These are phyloP conservation scores for Oryza meyeriana DNA, from an alignment of 176 grass and related monocot genomes.

Conservation along the genomic window DNA sequence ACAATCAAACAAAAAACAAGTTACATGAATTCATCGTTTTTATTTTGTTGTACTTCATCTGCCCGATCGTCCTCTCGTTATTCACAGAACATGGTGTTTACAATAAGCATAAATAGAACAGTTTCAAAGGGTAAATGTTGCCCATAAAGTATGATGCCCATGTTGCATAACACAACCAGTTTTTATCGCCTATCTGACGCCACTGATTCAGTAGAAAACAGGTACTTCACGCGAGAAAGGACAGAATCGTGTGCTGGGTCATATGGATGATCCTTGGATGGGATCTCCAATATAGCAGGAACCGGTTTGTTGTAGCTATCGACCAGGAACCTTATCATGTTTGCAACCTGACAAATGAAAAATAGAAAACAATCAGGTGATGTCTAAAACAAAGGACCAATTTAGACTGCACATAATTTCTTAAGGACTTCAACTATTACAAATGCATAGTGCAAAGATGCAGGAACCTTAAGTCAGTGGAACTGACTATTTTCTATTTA, in stretches of 20 bases:
- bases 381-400: neutral
- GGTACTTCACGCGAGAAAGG: slow-evolving; percentile 76
- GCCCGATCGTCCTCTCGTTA: neutral
- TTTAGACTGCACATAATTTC: neutral
- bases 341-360: slow-evolving; percentile 54
- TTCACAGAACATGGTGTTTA: neutral
- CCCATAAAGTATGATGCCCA: neutral
- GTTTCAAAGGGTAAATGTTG: neutral
- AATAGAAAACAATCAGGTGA: neutral
- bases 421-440: neutral
- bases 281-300: slow-evolving; percentile 87
- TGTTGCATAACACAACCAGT: neutral
- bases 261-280: slow-evolving; percentile 93
- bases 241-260: slow-evolving; percentile 73
- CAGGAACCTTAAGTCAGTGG: neutral
- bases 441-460: neutral
- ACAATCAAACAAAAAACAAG: neutral
- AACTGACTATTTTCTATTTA: neutral
- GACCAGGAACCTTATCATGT: slow-evolving; percentile 81
- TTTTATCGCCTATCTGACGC: slow-evolving; percentile 65
- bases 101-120: neutral
- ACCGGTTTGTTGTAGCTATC: slow-evolving; percentile 87
- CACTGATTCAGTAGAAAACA: slow-evolving; percentile 79
- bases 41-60: neutral
- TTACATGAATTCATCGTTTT: neutral